Percentiles rank a stretch among this genome's conserved stretches.
Conservation (phyloP, 2,329 filamentous ascomycete genomes). For the Colletotrichum brevisporum region DNA sequence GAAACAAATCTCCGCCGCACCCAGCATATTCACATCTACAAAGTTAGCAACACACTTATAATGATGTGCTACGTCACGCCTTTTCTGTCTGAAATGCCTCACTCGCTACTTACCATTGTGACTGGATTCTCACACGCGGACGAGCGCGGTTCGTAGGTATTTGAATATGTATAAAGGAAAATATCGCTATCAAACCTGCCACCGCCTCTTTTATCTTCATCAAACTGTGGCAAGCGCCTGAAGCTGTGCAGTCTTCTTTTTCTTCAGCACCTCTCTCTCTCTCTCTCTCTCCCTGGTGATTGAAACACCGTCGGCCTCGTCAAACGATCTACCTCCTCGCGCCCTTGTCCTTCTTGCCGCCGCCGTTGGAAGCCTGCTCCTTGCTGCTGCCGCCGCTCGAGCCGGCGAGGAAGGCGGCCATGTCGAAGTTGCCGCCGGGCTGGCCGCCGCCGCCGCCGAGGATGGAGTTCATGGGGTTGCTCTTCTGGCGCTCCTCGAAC, state of each 20-base stretch:
- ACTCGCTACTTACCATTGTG: not conserved
- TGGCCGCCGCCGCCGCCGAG: conserved; percentile 55
- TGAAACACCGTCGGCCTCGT: not conserved
- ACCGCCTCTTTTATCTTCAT: not conserved
- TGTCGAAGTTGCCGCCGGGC: conserved; percentile 66
- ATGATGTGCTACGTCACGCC: not conserved
- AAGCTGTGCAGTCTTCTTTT: not conserved
- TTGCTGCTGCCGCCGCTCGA: conserved; percentile 62
- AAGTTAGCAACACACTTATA: not conserved
- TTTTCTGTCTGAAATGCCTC: not conserved
- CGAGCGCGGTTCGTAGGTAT: not conserved
- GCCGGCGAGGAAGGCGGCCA: conserved; percentile 75
- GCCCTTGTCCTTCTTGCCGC: conserved; percentile 57
- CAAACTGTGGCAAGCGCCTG: not conserved
- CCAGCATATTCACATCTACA: not conserved
- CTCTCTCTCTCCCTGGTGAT: not conserved
- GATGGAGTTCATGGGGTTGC: conserved; percentile 74
- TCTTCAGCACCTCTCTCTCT: not conserved
- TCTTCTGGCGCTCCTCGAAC: conserved; percentile 90
- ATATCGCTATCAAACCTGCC: not conserved
- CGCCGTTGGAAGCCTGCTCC: conserved; percentile 52
- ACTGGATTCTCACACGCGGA: no score
- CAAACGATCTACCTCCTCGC: conserved; percentile 50
- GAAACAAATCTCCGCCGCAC: not conserved
- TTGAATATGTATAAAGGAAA: conserved; percentile 25